Conservation (phyloP, 208 protist genomes). For the Leptomonas pyrrhocoris region DNA sequence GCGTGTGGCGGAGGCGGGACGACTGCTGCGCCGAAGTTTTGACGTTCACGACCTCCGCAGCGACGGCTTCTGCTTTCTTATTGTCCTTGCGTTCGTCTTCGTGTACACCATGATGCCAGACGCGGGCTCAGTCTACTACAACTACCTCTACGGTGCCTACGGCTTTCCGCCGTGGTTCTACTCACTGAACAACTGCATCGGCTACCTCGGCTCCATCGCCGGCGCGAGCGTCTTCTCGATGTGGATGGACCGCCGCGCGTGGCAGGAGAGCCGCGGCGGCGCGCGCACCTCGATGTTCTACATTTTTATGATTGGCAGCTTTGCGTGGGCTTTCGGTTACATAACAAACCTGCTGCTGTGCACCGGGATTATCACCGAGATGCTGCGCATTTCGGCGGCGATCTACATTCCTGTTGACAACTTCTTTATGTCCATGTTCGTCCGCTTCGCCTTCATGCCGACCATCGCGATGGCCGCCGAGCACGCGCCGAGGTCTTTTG, state of each 20-base stretch:
- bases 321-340: conserved; percentile 53
- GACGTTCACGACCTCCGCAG: conserved; percentile 25
- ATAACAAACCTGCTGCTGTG: conserved; percentile 52
- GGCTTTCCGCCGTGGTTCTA: conserved; percentile 45
- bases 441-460: conserved; percentile 66
- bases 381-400: conserved; percentile 28
- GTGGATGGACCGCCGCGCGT: conserved; percentile 44
- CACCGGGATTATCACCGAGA: conserved; percentile 40
- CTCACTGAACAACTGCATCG: conserved; percentile 40
- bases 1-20: conserved; percentile 8
- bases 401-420: conserved; percentile 53
- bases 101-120: conserved; percentile 57
- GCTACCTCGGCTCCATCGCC: conserved; percentile 39
- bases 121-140: conserved; percentile 41
- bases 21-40: conserved; percentile 23
- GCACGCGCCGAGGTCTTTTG: conserved; percentile 52
- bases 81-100: conserved; percentile 55
- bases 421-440: conserved; percentile 47
- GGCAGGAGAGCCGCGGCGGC: conserved; percentile 30
- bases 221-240: conserved; percentile 48
- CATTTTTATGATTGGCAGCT: conserved; percentile 50
- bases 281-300: conserved; percentile 38
- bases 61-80: conserved; percentile 41
- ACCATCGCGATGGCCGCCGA: conserved; percentile 54
- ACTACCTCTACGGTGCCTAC: conserved; percentile 46